These are phyloP conservation scores for Chrysanthemum lavandulifolium DNA, from an alignment of 129 eudicot species.

Conservation along the genomic window DNA sequence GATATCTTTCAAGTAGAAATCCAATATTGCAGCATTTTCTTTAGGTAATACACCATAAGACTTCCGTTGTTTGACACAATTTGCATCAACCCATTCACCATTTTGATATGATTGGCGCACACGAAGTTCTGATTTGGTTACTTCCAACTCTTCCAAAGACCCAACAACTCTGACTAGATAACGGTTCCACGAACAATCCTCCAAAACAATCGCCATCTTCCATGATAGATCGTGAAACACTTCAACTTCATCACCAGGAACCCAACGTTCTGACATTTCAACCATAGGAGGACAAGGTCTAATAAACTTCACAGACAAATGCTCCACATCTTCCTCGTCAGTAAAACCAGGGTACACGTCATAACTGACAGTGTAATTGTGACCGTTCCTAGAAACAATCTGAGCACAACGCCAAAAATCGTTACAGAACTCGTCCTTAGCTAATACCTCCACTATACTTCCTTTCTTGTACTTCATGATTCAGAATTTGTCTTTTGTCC, in stretches of 20 bases:
- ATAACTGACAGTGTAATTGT: constrained; percentile 50
- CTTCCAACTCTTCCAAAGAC: constrained; percentile 37
- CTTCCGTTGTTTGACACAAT: background rate
- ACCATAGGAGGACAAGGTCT: constrained; percentile 66
- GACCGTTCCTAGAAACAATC: constrained; percentile 49
- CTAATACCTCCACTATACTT: constrained; percentile 66
- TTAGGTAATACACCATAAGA: background rate
- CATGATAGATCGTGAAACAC: constrained; percentile 61
- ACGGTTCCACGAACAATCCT: constrained; percentile 36
- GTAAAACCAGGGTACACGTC: constrained; percentile 46
- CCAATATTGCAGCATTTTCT: constrained; percentile 19
- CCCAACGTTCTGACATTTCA: constrained; percentile 38
- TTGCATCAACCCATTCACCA: constrained; percentile 17
- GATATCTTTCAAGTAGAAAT: constrained; percentile 24
- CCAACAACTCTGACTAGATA: constrained; percentile 66
- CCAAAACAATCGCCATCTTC: constrained; percentile 58
- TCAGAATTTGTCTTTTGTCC: constrained; percentile 2
- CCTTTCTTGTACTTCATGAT: constrained; percentile 64
- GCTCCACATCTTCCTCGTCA: constrained; percentile 34
- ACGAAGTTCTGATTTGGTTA: constrained; percentile 34
- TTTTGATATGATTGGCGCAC: constrained; percentile 46
- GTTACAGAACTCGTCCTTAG: constrained; percentile 39
- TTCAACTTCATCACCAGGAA: constrained; percentile 71
- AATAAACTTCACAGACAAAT: constrained; percentile 42
- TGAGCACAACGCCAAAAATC: constrained; percentile 69